Percentiles rank a stretch among this genome's conserved stretches.
These are phyloP conservation scores for Aspergillus intermedius DNA, from an alignment of 2,329 filamentous ascomycete species.

Conservation along the genomic window DNA sequence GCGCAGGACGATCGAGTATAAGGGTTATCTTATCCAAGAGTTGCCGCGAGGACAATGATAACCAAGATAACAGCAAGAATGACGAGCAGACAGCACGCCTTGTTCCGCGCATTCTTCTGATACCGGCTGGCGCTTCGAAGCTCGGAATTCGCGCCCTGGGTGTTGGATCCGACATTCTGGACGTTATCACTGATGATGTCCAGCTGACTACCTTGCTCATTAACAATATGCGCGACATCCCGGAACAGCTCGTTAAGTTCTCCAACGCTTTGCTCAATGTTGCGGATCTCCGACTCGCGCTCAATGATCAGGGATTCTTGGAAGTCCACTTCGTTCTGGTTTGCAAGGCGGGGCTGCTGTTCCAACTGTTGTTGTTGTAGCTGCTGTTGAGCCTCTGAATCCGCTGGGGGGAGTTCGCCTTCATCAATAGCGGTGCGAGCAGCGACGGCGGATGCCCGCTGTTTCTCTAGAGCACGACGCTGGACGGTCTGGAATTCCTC, in stretches of 20 bases:
- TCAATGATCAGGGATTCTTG: conserved; percentile 93
- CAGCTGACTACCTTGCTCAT: conserved; percentile 83
- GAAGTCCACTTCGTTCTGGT: conserved; percentile 94
- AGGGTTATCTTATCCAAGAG: conserved; percentile 55
- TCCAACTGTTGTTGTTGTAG: conserved; percentile 64
- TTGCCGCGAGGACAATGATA: conserved; percentile 80
- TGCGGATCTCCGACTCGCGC: conserved; percentile 92
- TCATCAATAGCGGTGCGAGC: conserved; percentile 73
- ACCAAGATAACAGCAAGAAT: conserved; percentile 84
- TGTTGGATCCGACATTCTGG: conserved; percentile 72
- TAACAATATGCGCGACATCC: conserved; percentile 95
- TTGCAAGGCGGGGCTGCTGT: conserved; percentile 71
- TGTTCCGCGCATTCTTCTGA: conserved; percentile 91
- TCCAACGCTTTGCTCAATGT: conserved; percentile 92
- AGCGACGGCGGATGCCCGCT: conserved; percentile 76
- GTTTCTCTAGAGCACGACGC: conserved; percentile 81
- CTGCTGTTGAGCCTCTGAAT: conserved; percentile 36
- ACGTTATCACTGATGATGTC: conserved; percentile 87
- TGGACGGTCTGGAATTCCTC: conserved; percentile 92
- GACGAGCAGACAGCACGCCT: conserved; percentile 84
- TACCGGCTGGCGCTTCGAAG: conserved; percentile 79
- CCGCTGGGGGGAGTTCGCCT: conserved; percentile 14
- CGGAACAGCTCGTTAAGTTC: conserved; percentile 95
- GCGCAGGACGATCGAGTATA: background rate
- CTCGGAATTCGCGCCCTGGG: conserved; percentile 77